These are phyloP conservation scores for Rhodotorula toruloides DNA, from an alignment of 768 basidiomycete genomes.

Conservation along the genomic window DNA sequence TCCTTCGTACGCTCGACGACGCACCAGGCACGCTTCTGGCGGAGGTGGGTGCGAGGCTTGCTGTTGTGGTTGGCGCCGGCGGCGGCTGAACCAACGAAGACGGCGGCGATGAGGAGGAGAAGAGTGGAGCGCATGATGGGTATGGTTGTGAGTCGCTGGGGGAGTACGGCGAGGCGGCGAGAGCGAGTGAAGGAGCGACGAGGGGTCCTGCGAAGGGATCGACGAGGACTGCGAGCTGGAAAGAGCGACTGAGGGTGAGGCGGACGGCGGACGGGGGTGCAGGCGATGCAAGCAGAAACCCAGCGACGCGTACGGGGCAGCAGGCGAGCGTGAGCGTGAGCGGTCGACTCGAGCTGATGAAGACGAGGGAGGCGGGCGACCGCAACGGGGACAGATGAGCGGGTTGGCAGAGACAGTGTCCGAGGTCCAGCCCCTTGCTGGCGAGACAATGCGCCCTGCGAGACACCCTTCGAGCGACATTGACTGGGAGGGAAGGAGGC, in stretches of 20 bases:
- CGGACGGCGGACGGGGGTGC: too few species aligned
- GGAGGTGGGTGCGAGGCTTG: not conserved
- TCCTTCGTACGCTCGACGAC: not conserved
- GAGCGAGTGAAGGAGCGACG: constrained; percentile 6
- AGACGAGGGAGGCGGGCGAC: too few species aligned
- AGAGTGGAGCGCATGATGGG: constrained; percentile 19
- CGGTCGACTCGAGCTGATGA: too few species aligned
- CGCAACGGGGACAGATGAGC: too few species aligned
- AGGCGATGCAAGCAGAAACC: too few species aligned
- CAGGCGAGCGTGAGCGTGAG: too few species aligned
- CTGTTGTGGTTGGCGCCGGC: constrained; percentile 5
- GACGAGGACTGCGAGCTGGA: not conserved
- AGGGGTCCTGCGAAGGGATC: not conserved
- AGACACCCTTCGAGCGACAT: too few species aligned
- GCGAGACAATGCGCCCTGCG: too few species aligned
- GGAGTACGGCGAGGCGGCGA: not conserved
- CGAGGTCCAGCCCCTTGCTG: too few species aligned
- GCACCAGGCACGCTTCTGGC: constrained; percentile 24
- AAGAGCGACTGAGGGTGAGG: not conserved
- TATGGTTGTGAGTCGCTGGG: not conserved
- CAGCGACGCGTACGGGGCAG: too few species aligned
- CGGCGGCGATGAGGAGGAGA: constrained; percentile 8
- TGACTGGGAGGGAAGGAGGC: too few species aligned
- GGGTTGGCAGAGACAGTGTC: too few species aligned
- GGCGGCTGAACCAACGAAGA: constrained; percentile 3